Base-by-base conservation (phyloP, 202 grass and related monocot species). In the Schoenoplectus triqueter region DNA sequence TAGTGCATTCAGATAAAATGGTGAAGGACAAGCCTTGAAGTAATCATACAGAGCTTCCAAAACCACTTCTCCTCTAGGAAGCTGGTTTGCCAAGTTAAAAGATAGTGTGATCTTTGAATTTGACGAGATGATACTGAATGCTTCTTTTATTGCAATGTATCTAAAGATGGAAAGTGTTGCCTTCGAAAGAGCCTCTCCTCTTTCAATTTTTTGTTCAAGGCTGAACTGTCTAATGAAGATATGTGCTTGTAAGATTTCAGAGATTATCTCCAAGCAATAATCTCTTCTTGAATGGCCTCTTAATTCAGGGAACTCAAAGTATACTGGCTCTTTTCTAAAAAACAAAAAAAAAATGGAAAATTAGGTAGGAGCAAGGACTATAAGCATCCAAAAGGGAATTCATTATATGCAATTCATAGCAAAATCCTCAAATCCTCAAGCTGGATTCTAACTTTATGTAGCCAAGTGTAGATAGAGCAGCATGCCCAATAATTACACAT, bases 51-150 rank as follows among this genome's bases (percentile, higher is more conserved):
- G 74, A 20, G 91, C 91, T 94, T 89, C 87, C 89, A 94, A 89
- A 54, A 98, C 87, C 78, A 87, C 86, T 44, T 95, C 95, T 70
- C 92, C 95, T 93, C 92, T 98, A 51, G 95, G 92, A 91, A 98
- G 92, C 63, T 91, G 89, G 90, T 98, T 93, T 81, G 89, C 88
- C 62, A 95, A 89, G 91, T 90, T 95, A 82, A 98, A 95, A 69
- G 95, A 83, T 87, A 98, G 89, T 78, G 76, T 92, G 49, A 89
- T 98, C 84, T 95, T 95, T 31, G 95, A 95, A 76, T 95, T 87
- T 20, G 92, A 94, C 21, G 92, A 91, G 80, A 87, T 83, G 76
- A 90, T 85, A 86, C 86, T 85, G 84, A 98, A 98, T 81, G 85
- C 86, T 62, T 95, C 89, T 92, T 92, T 98, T 41, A 98, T 81